Conservation (phyloP, 345 rosid genomes). For the Jatropha curcas region DNA sequence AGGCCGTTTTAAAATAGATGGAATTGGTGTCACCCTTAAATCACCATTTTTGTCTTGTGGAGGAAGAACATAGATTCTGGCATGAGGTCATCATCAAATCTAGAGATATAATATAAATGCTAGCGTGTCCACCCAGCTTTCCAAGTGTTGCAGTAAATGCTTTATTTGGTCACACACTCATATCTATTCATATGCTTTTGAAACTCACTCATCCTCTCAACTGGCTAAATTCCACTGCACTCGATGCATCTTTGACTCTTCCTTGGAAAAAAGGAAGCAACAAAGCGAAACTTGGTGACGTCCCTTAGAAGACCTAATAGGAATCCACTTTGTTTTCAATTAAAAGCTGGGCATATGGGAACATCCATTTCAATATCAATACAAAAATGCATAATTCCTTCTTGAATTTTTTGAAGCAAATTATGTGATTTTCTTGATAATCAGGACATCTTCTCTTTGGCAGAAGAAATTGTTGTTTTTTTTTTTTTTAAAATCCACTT, state of each 20-base stretch:
- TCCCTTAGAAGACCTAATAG: slow-evolving; percentile 10
- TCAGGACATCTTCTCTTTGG: too few species aligned
- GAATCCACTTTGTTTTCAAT: neutral
- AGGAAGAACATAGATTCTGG: slow-evolving; percentile 64
- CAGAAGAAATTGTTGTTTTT: too few species aligned
- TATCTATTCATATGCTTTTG: slow-evolving; percentile 27
- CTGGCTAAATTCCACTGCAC: slow-evolving; percentile 30
- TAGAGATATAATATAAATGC: slow-evolving; percentile 63
- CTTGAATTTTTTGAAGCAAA: neutral
- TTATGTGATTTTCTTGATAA: neutral
- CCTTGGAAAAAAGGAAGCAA: slow-evolving; percentile 22
- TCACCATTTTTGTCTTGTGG: slow-evolving; percentile 46
- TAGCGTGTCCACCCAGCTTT: slow-evolving; percentile 58
- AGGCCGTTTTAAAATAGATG: neutral
- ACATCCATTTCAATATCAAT: neutral
- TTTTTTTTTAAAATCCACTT: too few species aligned
- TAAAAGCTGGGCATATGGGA: neutral
- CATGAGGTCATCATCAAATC: slow-evolving; percentile 67
- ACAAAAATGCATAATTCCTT: neutral
- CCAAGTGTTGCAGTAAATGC: slow-evolving; percentile 43
- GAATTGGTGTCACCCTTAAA: slow-evolving; percentile 31
- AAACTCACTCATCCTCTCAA: slow-evolving; percentile 29
- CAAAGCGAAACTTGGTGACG: slow-evolving; percentile 25
- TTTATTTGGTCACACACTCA: slow-evolving; percentile 48
- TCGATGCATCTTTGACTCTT: slow-evolving; percentile 50